Conservation (phyloP, 495 filamentous ascomycete genomes). For the Daldinia concentrica region DNA sequence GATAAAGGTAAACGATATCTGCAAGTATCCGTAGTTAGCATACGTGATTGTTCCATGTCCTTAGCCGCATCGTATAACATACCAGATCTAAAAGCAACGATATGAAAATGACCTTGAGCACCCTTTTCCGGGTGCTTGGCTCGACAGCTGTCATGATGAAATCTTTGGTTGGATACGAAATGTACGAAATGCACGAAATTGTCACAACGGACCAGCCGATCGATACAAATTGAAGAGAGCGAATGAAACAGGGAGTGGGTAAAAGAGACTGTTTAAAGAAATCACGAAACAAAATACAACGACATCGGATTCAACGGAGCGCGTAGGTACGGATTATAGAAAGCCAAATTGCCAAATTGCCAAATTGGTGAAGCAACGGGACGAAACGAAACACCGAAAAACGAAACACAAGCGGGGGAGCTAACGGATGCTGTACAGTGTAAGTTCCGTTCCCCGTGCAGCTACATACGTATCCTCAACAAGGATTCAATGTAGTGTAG, state of each 20-base stretch:
- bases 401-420: slow-evolving; percentile 2
- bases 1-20: slow-evolving; percentile 84
- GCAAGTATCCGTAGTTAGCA: slow-evolving; percentile 31
- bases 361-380: background rate
- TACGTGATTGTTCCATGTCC: background rate
- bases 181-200: slow-evolving; percentile 6
- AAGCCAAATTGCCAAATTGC: background rate
- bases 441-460: slow-evolving; percentile 2
- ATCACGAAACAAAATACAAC: slow-evolving; percentile 1
- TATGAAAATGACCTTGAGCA: slow-evolving; percentile 76
- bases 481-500: slow-evolving; percentile 2
- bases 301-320: background rate
- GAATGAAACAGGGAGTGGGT: too few species aligned
- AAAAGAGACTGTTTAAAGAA: background rate
- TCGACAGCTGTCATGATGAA: slow-evolving; percentile 57
- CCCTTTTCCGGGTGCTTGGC: slow-evolving; percentile 72
- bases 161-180: background rate
- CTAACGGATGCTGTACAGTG: slow-evolving; percentile 1
- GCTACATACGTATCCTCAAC: slow-evolving; percentile 30
- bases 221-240: background rate
- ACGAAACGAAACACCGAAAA: slow-evolving; percentile 3
- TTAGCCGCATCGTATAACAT: slow-evolving; percentile 12
- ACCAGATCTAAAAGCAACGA: slow-evolving; percentile 65
- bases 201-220: slow-evolving; percentile 38
- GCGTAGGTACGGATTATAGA: background rate